phyloP scores from a whole-genome alignment of 2,329 filamentous ascomycete species.

The Cladophialophora yegresii region DNA sequence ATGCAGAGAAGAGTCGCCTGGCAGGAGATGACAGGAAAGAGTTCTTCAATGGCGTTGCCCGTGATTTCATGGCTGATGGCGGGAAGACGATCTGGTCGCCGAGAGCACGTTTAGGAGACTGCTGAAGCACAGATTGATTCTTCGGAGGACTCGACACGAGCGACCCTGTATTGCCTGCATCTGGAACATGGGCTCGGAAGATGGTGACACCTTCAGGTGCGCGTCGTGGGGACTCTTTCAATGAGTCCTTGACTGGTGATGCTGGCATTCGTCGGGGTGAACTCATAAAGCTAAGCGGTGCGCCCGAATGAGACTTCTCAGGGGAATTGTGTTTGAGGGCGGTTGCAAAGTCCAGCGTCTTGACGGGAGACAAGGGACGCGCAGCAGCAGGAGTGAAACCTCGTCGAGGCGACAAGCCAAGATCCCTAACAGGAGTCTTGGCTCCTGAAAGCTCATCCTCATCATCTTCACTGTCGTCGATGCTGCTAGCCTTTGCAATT shows the following conservation, averaged over 20 bases:
- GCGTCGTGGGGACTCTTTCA: constrained; percentile 47
- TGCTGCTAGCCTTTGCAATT: constrained; percentile 46
- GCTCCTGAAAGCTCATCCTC: constrained; percentile 48
- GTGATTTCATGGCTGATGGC: constrained; percentile 41
- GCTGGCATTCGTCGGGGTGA: constrained; percentile 49
- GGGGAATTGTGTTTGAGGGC: constrained; percentile 30
- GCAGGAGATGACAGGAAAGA: constrained; percentile 50
- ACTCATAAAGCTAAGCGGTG: constrained; percentile 45
- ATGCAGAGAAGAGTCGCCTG: constrained; percentile 46
- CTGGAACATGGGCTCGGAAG: constrained; percentile 26
- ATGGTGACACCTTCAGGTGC: constrained; percentile 36
- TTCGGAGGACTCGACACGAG: constrained; percentile 20
- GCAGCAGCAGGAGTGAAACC: constrained; percentile 38
- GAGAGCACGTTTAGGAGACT: constrained; percentile 48
- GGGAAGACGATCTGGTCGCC: constrained; percentile 42
- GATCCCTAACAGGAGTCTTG: constrained; percentile 42
- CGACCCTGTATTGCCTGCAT: constrained; percentile 8
- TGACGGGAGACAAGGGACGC: constrained; percentile 41
- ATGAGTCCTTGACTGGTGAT: constrained; percentile 48
- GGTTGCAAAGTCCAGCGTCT: constrained; percentile 44
- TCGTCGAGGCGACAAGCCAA: constrained; percentile 42
- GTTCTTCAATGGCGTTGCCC: constrained; percentile 43
- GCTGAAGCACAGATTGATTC: constrained; percentile 45
- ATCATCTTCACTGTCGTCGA: constrained; percentile 39
- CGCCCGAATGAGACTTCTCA: constrained; percentile 42